Conservation (phyloP, 2,329 filamentous ascomycete genomes). For the Calonectria ilicicola region DNA sequence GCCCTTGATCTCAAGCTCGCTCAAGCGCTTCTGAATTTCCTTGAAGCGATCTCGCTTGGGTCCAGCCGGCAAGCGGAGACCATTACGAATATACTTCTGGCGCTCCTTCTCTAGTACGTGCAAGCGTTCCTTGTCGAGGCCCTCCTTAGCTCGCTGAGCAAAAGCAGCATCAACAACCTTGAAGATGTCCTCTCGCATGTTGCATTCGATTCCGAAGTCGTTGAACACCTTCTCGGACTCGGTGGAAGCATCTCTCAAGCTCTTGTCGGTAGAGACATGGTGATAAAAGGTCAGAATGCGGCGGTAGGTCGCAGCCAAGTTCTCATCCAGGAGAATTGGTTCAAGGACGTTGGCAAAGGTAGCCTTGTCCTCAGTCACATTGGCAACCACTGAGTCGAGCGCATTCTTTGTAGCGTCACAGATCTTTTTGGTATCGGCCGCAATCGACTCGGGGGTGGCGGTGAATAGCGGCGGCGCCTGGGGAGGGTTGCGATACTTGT, state of each 20-base stretch:
- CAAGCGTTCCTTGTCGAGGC: slow-evolving; percentile 75
- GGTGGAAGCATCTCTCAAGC: slow-evolving; percentile 79
- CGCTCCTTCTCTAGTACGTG: slow-evolving; percentile 83
- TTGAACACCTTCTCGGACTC: slow-evolving; percentile 82
- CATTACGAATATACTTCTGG: slow-evolving; percentile 82
- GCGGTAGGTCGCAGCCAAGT: slow-evolving; percentile 67
- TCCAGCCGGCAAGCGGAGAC: slow-evolving; percentile 77
- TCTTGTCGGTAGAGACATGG: slow-evolving; percentile 77
- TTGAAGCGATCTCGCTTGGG: slow-evolving; percentile 83
- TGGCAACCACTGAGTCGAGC: slow-evolving; percentile 75
- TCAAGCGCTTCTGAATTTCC: slow-evolving; percentile 85
- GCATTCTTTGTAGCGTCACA: slow-evolving; percentile 72
- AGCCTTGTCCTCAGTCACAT: slow-evolving; percentile 65
- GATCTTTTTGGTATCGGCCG: slow-evolving; percentile 74
- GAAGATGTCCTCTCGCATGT: slow-evolving; percentile 87
- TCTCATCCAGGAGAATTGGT: slow-evolving; percentile 81
- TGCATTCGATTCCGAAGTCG: slow-evolving; percentile 81
- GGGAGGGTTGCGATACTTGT: slow-evolving; percentile 78
- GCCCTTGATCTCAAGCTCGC: slow-evolving; percentile 79
- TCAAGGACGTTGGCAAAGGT: slow-evolving; percentile 67
- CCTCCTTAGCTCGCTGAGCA: slow-evolving; percentile 61
- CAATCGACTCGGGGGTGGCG: slow-evolving; percentile 76
- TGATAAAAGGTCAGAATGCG: slow-evolving; percentile 85
- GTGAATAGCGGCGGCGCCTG: slow-evolving; percentile 84
- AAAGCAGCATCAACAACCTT: slow-evolving; percentile 71